phyloP scores from a whole-genome alignment of 2,329 filamentous ascomycete genomes.

The Phialophora macrospora region DNA sequence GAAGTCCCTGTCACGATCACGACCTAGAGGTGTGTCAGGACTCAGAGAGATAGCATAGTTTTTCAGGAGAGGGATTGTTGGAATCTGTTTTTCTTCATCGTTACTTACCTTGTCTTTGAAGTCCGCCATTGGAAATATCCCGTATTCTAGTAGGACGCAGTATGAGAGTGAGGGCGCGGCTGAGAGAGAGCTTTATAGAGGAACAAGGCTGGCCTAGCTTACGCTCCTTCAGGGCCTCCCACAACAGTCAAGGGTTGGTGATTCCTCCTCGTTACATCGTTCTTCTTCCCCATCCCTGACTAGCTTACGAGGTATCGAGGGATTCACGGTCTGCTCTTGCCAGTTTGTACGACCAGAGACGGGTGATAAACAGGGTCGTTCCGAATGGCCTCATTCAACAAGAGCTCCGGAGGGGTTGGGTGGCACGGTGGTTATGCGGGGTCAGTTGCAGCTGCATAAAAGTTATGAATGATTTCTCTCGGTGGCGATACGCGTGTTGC shows the following conservation, averaged over 20 bases:
- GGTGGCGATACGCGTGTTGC: neutral
- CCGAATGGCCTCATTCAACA: neutral
- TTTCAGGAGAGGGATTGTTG: neutral
- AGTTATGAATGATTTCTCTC: neutral
- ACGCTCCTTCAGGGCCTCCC: neutral
- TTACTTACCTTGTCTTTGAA: slow-evolving; percentile 13
- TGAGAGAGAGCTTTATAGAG: neutral
- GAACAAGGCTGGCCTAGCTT: neutral
- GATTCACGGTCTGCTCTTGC: neutral
- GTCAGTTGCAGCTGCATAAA: neutral
- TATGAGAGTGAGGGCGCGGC: neutral
- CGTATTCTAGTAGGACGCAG: neutral
- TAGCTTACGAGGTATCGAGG: neutral
- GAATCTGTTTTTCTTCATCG: neutral
- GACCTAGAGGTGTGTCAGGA: neutral
- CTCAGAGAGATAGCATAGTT: neutral
- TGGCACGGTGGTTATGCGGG: neutral
- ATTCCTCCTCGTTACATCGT: neutral
- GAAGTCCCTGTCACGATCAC: slow-evolving; percentile 8
- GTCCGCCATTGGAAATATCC: slow-evolving; percentile 4
- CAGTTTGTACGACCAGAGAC: neutral
- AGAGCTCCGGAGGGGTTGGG: neutral
- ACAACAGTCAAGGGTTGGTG: neutral
- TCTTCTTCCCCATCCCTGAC: neutral
- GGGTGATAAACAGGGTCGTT: neutral